Conservation (phyloP, 495 filamentous ascomycete genomes). For the Penicillium crystallinum region DNA sequence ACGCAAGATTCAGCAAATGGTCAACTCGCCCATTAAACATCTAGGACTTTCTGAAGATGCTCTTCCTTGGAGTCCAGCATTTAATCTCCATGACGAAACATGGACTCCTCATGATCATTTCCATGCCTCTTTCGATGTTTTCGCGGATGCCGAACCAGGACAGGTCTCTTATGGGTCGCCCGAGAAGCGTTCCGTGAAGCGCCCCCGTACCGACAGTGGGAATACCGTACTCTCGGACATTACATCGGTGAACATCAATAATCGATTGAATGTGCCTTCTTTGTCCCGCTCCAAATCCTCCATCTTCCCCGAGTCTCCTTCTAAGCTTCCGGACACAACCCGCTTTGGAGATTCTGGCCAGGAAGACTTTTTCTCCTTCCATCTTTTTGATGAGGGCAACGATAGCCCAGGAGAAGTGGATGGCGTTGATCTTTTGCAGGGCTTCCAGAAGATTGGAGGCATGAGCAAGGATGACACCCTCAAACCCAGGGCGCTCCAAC, state of each 20-base stretch:
- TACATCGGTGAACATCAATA: conserved; percentile 49
- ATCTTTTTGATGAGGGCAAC: conserved; percentile 51
- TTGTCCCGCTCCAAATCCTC: conserved; percentile 36
- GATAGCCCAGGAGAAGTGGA: conserved; percentile 52
- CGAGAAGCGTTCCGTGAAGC: conserved; percentile 65
- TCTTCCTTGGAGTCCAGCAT: conserved; percentile 72
- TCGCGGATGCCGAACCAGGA: conserved; percentile 55
- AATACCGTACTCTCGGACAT: conserved; percentile 60
- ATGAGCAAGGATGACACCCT: conserved; percentile 29
- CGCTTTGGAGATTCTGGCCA: conserved; percentile 52
- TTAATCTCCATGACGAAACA: conserved; percentile 57
- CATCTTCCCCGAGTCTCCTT: conserved; percentile 45
- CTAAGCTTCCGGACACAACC: conserved; percentile 46
- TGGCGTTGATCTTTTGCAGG: conserved; percentile 79
- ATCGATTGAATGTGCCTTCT: conserved; percentile 35
- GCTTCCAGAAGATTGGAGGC: conserved; percentile 83
- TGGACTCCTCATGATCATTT: conserved; percentile 47
- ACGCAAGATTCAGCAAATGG: conserved; percentile 76
- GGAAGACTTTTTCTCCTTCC: conserved; percentile 59
- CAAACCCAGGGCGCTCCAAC: conserved; percentile 23
- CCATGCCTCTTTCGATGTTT: conserved; percentile 62
- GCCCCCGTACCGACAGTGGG: conserved; percentile 49
- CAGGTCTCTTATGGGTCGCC: conserved; percentile 63
- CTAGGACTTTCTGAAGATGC: conserved; percentile 59
- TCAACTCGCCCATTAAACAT: conserved; percentile 79